Conservation (phyloP, 2,329 filamentous ascomycete species). For the Paraphoma chrysanthemicola region DNA sequence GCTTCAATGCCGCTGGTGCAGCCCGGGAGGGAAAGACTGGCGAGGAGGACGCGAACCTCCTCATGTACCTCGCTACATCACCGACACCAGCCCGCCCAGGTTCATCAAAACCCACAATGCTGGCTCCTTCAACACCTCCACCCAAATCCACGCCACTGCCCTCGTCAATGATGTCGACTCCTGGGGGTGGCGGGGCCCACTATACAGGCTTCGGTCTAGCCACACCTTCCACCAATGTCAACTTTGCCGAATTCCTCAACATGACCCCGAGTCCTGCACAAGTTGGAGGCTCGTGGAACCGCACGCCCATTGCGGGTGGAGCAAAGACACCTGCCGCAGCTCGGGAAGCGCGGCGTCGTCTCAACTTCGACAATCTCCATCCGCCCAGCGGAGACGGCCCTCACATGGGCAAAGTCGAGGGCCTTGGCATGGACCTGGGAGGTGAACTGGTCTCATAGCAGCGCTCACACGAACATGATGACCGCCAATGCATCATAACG, state of each 20-base stretch:
- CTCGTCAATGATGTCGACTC: constrained; percentile 89
- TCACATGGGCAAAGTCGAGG: constrained; percentile 55
- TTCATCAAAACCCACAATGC: constrained; percentile 54
- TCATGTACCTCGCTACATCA: constrained; percentile 90
- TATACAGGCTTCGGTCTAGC: constrained; percentile 69
- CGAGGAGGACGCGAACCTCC: constrained; percentile 82
- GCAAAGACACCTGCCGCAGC: constrained; percentile 72
- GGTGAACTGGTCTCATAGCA: constrained; percentile 65
- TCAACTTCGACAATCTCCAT: constrained; percentile 82
- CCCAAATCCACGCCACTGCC: constrained; percentile 67
- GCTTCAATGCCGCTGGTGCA: constrained; percentile 48
- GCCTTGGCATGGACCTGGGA: constrained; percentile 70
- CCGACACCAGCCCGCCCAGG: constrained; percentile 78
- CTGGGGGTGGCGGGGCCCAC: constrained; percentile 64
- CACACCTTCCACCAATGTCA: constrained; percentile 85
- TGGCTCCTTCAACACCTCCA: constrained; percentile 63
- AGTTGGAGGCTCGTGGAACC: constrained; percentile 69
- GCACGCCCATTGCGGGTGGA: constrained; percentile 59
- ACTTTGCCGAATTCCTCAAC: constrained; percentile 97
- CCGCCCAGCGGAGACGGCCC: constrained; percentile 60
- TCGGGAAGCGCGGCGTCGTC: constrained; percentile 73
- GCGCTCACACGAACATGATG: not conserved
- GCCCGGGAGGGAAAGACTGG: constrained; percentile 63
- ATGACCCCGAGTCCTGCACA: constrained; percentile 96
- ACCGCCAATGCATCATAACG: constrained; percentile 3